phyloP scores from a whole-genome alignment of 2,329 filamentous ascomycete genomes.

The Elsinoe batatas region DNA sequence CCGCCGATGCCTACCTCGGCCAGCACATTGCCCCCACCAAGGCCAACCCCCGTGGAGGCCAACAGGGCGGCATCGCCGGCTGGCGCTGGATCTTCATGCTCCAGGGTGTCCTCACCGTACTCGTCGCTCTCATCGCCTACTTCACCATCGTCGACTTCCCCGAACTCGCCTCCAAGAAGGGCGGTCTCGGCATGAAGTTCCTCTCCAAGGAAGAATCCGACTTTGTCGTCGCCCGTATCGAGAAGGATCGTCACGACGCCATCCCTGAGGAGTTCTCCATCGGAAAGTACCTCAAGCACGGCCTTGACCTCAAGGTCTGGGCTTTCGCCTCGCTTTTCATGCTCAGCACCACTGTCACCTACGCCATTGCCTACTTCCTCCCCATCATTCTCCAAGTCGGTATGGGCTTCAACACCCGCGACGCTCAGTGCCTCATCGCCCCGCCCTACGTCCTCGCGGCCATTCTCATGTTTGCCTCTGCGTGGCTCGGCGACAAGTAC shows the following conservation, averaged over 20 bases:
- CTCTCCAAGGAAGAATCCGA: constrained; percentile 37
- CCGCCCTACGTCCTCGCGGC: constrained; percentile 26
- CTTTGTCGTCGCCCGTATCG: constrained; percentile 42
- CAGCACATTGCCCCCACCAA: constrained; percentile 26
- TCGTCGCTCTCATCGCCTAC: constrained; percentile 32
- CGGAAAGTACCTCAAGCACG: constrained; percentile 38
- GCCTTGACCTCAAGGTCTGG: constrained; percentile 45
- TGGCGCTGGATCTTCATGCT: constrained; percentile 34
- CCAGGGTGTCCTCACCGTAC: constrained; percentile 33
- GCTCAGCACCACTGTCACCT: constrained; percentile 50
- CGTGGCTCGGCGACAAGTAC: constrained; percentile 25
- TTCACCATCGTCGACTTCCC: constrained; percentile 39
- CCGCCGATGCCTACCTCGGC: constrained; percentile 22
- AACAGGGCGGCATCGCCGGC: constrained; percentile 25
- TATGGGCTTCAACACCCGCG: constrained; percentile 26
- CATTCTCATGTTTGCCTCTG: constrained; percentile 24
- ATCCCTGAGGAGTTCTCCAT: constrained; percentile 36
- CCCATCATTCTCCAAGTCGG: constrained; percentile 29
- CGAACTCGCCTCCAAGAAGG: not conserved
- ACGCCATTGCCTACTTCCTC: constrained; percentile 28
- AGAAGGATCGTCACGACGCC: constrained; percentile 43
- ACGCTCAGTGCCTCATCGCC: constrained; percentile 25
- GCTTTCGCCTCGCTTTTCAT: constrained; percentile 45
- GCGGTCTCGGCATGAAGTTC: constrained; percentile 28
- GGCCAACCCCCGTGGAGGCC: constrained; percentile 19